Evolutionary conservation across 805 yeast species (phyloP), one percentile per base, ranked within the genome.

Genomic region (Kuraishia ogatae): DNA sequence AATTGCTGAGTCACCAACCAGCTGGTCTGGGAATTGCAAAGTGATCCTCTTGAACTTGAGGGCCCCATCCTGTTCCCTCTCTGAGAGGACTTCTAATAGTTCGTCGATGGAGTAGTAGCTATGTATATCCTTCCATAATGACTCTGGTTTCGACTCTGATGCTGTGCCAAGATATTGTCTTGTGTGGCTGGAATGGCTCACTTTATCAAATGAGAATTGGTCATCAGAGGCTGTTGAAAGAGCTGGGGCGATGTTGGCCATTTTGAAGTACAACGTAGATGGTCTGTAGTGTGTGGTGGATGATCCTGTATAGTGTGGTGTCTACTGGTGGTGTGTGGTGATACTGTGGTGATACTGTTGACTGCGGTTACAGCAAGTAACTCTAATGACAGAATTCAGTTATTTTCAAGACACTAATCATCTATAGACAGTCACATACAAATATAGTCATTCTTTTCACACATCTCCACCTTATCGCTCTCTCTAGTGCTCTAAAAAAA

Each of bases 11-110:
- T 93, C 97, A 48, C 83, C 76, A 1, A 94, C 80, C 43, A 92
- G 71, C 4, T 71, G 57, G 66, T 96, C 99, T 0, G 98, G 98
- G 60, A 94, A 93, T 69, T 94, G 99, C 35, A 94, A 72, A 0
- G 98, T 91, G 1, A 92, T 78, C 24, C 77, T 74, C 50, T 67
- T 69, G 66, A 71, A 84, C 39, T 62, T 66, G 39, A 58, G 62
- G 43, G 53, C 55, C 0, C 64, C 67, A 2, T 64, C 63, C 2
- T 64, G 63, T 28, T 64, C 65, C 28, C 73, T 69, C 3, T 64
- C 60, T 19, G 57, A 55, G 35, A 71, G 56, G 55, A 57, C 62
- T 2, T 56, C 48, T 1, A 59, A 46, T 39, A 71, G 56, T 50
- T 62, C 57, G 2, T 61, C 62, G 56, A 89, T 60, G 47, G 78